Evolutionary conservation across 495 filamentous ascomycete genomes (phyloP).

Genomic region (Echria macrotheca): DNA sequence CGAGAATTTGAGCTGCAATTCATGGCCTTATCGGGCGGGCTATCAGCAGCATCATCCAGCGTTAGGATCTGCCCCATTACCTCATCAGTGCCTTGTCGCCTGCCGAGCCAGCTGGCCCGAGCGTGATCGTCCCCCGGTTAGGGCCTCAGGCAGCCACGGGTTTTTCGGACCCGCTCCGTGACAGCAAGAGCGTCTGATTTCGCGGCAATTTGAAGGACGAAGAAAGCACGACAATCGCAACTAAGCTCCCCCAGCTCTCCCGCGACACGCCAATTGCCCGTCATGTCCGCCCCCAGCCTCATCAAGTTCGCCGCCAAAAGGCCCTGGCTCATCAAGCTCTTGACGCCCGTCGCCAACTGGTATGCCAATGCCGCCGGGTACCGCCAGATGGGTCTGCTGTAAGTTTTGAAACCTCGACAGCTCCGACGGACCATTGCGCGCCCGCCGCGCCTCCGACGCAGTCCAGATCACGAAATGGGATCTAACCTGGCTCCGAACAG

Average conservation of each 20-base stretch:
- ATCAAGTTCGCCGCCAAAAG: constrained; percentile 67
- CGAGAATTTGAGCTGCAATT: no score
- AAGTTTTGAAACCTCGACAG: constrained; percentile 27
- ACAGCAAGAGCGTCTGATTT: constrained; percentile 11
- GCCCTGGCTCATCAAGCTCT: constrained; percentile 73
- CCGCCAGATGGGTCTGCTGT: constrained; percentile 88
- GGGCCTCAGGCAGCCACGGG: constrained; percentile 10
- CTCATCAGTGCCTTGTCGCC: constrained; percentile 5
- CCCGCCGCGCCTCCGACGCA: constrained; percentile 12
- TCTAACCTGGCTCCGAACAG: constrained; percentile 41
- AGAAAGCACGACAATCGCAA: constrained; percentile 5
- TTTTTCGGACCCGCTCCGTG: constrained; percentile 15
- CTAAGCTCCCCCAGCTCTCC: constrained; percentile 10
- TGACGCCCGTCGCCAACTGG: constrained; percentile 76
- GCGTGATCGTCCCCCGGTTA: background rate
- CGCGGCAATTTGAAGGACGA: constrained; percentile 13
- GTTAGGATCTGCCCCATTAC: background rate
- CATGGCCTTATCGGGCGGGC: no score
- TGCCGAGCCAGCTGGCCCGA: background rate
- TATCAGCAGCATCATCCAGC: background rate
- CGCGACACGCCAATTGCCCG: constrained; percentile 25
- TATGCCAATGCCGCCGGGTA: constrained; percentile 85
- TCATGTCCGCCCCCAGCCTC: constrained; percentile 70
- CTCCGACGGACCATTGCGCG: constrained; percentile 1
- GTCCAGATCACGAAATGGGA: constrained; percentile 3